Base-by-base conservation (phyloP, 371 early-diverging fungal genomes). In the Caulochytrium protostelioides region DNA sequence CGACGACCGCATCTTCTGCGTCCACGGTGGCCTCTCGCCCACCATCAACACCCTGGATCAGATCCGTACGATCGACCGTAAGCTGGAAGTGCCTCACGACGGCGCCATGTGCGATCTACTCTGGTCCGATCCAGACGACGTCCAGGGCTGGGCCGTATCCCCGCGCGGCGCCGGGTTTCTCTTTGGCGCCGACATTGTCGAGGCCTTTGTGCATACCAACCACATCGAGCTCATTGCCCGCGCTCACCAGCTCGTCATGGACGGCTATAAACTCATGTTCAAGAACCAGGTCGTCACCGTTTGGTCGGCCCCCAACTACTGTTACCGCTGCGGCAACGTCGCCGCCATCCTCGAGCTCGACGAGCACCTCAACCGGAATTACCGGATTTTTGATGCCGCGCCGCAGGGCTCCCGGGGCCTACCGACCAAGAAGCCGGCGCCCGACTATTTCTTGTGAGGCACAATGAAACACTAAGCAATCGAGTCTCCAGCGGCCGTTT, bases 291-390 rank as follows among this genome's bases (percentile, higher is more conserved):
- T 95, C 28, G 97, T 97, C 8, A 99, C 99, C 4, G 91, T 99
- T 1, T 99, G 98, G 85, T 85, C 85, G 6, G 99, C 99, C 14
- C 99, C 99, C 28, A 99, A 99, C 56, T 98, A 98, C 54, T 98
- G 99, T 50, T 97, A 97, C 50, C 42, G 45, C 50, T 98, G 98
- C 53, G 98, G 97, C 4, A 99, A 99, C 51, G 78, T 97, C 4
- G 99, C 98, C 6, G 86, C 98, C 0, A 86, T 98, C 43, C 63
- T 99, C 44, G 80, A 95, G 57, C 64, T 99, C 30, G 90, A 95
- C 52, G 83, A 92, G 38, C 65, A 90, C 32, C 49, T 95, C 42
- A 70, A 70, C 13, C 62, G 63, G 44, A 69, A 73, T 32, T 90
- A 75, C 46, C 79, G 74, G 52, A 71, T 81, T 28, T 89, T 87